Conservation (phyloP, 192 early-diverging fungal genomes). For the Obelidium mucronatum region DNA sequence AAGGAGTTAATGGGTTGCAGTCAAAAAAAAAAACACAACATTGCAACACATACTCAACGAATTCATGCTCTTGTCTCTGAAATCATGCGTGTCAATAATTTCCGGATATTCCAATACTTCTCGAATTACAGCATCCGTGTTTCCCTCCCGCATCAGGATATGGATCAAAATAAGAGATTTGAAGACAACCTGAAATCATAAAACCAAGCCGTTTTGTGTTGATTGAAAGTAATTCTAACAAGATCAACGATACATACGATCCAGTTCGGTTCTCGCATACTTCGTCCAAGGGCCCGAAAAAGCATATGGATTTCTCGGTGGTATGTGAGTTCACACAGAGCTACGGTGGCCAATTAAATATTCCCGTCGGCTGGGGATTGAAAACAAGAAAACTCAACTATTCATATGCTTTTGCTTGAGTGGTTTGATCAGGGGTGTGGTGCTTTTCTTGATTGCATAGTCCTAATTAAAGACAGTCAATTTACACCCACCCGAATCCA, state of each 20-base stretch:
- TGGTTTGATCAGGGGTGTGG: constrained; percentile 54
- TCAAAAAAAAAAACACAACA: constrained; percentile 1
- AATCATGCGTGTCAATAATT: constrained; percentile 54
- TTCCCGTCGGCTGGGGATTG: no score
- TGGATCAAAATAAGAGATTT: constrained; percentile 79
- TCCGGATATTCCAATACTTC: constrained; percentile 59
- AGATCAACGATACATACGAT: constrained; percentile 51
- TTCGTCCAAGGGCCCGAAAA: constrained; percentile 53
- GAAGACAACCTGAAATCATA: constrained; percentile 65
- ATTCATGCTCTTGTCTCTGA: constrained; percentile 59
- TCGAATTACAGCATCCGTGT: constrained; percentile 64
- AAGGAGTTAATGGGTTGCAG: neutral
- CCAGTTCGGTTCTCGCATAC: constrained; percentile 67
- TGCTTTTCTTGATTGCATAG: constrained; percentile 56
- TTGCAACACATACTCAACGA: constrained; percentile 31
- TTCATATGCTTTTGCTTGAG: constrained; percentile 61
- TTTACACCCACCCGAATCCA: no score
- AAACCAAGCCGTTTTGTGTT: no score
- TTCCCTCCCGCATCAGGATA: constrained; percentile 74
- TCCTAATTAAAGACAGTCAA: constrained; percentile 31
- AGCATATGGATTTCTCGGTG: constrained; percentile 56
- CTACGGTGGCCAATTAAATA: constrained; percentile 37
- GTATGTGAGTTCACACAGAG: constrained; percentile 47
- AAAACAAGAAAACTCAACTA: constrained; percentile 33
- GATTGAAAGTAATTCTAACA: neutral